Percentiles rank a stretch among this genome's conserved stretches.
These are phyloP conservation scores for Abrus precatorius DNA, from an alignment of 306 rosid species.

Conservation along the genomic window DNA sequence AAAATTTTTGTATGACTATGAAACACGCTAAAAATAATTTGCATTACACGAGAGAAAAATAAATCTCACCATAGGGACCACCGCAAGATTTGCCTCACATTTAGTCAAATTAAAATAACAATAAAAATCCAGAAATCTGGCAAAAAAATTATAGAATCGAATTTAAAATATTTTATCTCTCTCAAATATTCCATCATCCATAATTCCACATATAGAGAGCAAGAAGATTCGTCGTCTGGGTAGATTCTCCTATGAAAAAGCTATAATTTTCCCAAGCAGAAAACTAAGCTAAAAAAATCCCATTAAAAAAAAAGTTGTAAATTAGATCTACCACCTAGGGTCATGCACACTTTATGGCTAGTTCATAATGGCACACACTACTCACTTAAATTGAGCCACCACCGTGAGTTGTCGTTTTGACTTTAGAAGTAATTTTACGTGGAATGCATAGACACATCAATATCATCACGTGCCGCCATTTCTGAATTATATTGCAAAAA, in stretches of 20 bases:
- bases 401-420: background rate
- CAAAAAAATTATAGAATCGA: slow-evolving; percentile 5
- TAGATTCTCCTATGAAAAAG: background rate
- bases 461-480: slow-evolving; percentile 8
- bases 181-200: background rate
- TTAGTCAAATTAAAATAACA: background rate
- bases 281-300: background rate
- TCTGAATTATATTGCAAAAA: background rate
- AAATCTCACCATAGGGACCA: slow-evolving; percentile 30
- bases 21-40: background rate
- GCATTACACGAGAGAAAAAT: too few relatives aligned
- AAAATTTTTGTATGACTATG: too few relatives aligned
- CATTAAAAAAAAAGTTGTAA: background rate
- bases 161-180: background rate
- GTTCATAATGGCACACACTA: too few relatives aligned
- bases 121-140: slow-evolving; percentile 56
- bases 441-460: background rate
- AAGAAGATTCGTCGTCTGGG: background rate
- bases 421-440: background rate
- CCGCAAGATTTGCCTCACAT: slow-evolving; percentile 34
- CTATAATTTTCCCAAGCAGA: background rate
- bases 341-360: background rate
- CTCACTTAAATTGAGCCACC: too few relatives aligned
- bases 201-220: background rate
- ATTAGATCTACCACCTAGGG: background rate